These are phyloP conservation scores for Perkinsus chesapeaki DNA, from an alignment of 169 alveolate genomes.

Conservation along the genomic window DNA sequence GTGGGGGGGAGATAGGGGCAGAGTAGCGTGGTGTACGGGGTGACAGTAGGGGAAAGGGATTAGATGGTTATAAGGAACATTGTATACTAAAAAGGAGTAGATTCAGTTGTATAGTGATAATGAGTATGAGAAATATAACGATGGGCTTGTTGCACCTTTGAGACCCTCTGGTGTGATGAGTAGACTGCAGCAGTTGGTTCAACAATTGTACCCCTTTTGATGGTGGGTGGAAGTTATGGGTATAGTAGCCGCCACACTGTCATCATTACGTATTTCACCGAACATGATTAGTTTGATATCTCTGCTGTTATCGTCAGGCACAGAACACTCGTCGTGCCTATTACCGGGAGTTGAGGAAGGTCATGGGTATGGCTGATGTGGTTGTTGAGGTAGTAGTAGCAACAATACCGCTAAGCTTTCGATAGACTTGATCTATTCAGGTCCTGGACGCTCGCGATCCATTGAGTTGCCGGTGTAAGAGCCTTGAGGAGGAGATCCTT, in stretches of 20 bases:
- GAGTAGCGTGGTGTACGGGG: no score
- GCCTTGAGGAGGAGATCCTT: constrained; percentile 61
- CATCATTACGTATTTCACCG: no score
- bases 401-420: background rate
- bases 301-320: no score
- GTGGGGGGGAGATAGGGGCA: no score
- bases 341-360: constrained; percentile 31
- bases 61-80: background rate
- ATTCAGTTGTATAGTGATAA: no score
- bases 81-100: background rate
- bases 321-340: background rate
- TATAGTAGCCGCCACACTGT: no score
- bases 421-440: constrained; percentile 22
- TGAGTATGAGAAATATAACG: no score
- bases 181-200: no score
- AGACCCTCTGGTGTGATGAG: no score
- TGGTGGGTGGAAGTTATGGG: no score
- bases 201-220: background rate
- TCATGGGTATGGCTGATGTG: constrained; percentile 70
- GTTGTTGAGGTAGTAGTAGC: constrained; percentile 16
- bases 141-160: no score
- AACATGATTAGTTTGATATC: no score
- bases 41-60: background rate
- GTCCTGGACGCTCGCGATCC: constrained; percentile 87
- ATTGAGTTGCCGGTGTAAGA: constrained; percentile 61